Conservation (phyloP, 2,329 filamentous ascomycete species). For the Dothiorella sarmentorum region DNA sequence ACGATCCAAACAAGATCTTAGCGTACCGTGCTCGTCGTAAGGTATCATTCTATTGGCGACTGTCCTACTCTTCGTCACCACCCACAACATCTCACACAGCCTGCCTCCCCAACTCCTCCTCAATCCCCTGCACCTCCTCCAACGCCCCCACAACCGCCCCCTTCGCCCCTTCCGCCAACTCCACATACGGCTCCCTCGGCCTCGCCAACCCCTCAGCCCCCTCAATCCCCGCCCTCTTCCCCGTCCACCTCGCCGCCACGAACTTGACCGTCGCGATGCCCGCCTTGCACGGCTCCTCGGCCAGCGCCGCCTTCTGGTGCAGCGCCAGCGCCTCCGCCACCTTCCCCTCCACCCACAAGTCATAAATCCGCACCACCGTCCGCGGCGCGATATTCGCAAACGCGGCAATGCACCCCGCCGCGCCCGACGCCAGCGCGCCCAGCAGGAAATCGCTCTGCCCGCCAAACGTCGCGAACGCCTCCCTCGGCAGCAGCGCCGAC, state of each 20-base stretch:
- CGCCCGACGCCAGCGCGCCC: slow-evolving; percentile 52
- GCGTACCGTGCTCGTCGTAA: background rate
- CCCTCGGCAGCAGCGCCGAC: slow-evolving; percentile 46
- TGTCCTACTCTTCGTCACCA: background rate
- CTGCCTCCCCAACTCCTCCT: background rate
- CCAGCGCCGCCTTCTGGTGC: slow-evolving; percentile 61
- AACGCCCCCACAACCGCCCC: background rate
- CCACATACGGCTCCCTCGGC: slow-evolving; percentile 61
- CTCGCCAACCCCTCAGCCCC: slow-evolving; percentile 55
- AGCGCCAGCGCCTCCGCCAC: slow-evolving; percentile 56
- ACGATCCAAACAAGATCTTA: background rate
- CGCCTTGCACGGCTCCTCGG: slow-evolving; percentile 63
- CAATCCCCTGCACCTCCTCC: slow-evolving; percentile 11
- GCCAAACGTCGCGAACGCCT: slow-evolving; percentile 64
- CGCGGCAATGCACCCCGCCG: slow-evolving; percentile 54
- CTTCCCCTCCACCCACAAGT: slow-evolving; percentile 58
- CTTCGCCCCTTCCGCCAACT: slow-evolving; percentile 25
- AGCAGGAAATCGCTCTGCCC: slow-evolving; percentile 71
- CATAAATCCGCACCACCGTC: slow-evolving; percentile 57
- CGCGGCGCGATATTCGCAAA: slow-evolving; percentile 58
- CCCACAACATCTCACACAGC: background rate
- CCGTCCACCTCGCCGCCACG: slow-evolving; percentile 60
- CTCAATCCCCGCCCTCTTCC: slow-evolving; percentile 57
- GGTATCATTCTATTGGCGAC: background rate
- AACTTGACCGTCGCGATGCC: slow-evolving; percentile 69